phyloP scores from a whole-genome alignment of 805 yeast genomes.

The Nakazawaea ishiwadae region DNA sequence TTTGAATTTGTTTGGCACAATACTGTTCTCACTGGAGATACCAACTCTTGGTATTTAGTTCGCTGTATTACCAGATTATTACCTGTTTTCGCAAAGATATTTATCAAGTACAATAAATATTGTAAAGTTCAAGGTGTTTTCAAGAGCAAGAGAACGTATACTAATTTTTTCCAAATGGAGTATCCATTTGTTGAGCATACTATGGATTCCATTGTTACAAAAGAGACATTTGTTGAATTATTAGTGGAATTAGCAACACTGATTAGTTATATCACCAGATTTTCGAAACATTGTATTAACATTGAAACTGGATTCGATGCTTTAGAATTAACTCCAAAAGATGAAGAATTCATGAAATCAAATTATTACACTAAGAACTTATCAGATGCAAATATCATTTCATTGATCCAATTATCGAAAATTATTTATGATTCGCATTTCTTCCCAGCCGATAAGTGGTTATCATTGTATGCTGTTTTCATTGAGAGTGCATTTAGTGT shows the following conservation, averaged over 20 bases:
- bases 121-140: conserved; percentile 42
- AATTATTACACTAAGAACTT: conserved; percentile 20
- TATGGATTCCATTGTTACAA: conserved; percentile 70
- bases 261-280: conserved; percentile 50
- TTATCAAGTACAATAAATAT: conserved; percentile 47
- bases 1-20: conserved; percentile 35
- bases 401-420: conserved; percentile 21
- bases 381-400: conserved; percentile 1
- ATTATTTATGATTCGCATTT: conserved; percentile 48
- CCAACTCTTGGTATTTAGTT: conserved; percentile 30
- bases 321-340: conserved; percentile 38
- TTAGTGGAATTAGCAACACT: conserved; percentile 64
- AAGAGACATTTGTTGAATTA: conserved; percentile 65
- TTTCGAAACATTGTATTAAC: conserved; percentile 37
- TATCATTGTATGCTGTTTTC: conserved; percentile 57
- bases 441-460: conserved; percentile 70
- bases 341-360: conserved; percentile 21
- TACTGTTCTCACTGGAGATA: conserved; percentile 15
- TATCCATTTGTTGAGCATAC: conserved; percentile 63
- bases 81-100: conserved; percentile 48
- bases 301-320: conserved; percentile 37
- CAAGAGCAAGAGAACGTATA: conserved; percentile 59
- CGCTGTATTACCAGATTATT: conserved; percentile 47
- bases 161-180: conserved; percentile 61
- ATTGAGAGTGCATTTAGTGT: conserved; percentile 52